phyloP scores from a whole-genome alignment of 192 early-diverging fungal genomes.

The Umbelopsis vinacea region DNA sequence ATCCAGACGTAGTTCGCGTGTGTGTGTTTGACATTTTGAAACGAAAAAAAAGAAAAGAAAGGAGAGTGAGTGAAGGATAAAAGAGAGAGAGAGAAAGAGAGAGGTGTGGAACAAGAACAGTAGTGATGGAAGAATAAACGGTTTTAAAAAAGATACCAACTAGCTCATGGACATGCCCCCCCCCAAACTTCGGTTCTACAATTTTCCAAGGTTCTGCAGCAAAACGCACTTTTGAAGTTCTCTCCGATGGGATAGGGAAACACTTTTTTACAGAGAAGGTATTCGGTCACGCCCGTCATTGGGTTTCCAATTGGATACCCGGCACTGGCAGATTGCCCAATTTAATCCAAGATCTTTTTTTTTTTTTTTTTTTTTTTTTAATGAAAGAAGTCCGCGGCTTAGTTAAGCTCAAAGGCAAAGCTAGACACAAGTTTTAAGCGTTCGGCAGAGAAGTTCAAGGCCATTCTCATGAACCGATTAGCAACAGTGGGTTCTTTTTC shows the following conservation, averaged over 20 bases:
- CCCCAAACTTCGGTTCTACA: constrained; percentile 1
- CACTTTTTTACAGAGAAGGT: background rate
- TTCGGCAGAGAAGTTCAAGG: constrained; percentile 74
- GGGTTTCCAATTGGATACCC: constrained; percentile 9
- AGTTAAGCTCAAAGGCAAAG: constrained; percentile 45
- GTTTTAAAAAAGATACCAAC: too few species aligned
- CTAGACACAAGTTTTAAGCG: constrained; percentile 53
- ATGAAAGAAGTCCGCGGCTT: background rate
- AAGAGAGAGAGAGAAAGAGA: background rate
- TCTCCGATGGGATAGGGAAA: constrained; percentile 1
- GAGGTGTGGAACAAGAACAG: too few species aligned
- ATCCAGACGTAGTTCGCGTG: background rate
- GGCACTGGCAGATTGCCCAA: background rate
- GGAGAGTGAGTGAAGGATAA: background rate
- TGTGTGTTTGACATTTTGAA: constrained; percentile 8
- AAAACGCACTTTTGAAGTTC: background rate
- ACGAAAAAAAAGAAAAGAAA: too few species aligned
- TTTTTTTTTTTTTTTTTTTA: constrained; percentile 15
- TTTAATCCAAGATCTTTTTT: background rate
- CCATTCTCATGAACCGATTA: constrained; percentile 79
- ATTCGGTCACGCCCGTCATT: constrained; percentile 19
- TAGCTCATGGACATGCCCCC: too few species aligned
- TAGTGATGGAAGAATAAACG: too few species aligned
- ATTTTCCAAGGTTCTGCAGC: constrained; percentile 24
- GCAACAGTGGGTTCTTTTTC: constrained; percentile 70